Conservation (phyloP, 2,329 filamentous ascomycete genomes). For the Gliomastix tumulicola region DNA sequence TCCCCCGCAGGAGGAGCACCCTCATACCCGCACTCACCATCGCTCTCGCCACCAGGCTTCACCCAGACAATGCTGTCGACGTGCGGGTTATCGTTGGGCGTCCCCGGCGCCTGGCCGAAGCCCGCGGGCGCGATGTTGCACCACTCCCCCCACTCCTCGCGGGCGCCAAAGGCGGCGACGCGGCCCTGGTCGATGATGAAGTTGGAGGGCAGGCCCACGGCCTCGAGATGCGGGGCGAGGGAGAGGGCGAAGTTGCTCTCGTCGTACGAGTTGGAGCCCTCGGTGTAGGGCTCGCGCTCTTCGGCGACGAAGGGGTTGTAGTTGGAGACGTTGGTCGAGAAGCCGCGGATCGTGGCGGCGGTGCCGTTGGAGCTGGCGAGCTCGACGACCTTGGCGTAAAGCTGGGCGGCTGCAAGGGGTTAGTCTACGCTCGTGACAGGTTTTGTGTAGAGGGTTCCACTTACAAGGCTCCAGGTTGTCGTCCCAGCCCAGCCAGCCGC, state of each 20-base stretch:
- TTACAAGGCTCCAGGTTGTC: constrained; percentile 13
- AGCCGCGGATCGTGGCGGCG: constrained; percentile 29
- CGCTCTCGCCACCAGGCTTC: constrained; percentile 36
- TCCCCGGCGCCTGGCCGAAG: constrained; percentile 27
- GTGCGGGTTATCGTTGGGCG: constrained; percentile 25
- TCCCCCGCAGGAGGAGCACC: constrained; percentile 27
- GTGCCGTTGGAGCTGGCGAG: constrained; percentile 15
- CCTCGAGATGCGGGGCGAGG: constrained; percentile 26
- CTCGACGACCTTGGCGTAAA: constrained; percentile 29
- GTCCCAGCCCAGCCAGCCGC: constrained; percentile 35
- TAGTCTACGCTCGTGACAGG: neutral
- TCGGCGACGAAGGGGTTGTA: constrained; percentile 27
- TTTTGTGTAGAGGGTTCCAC: neutral
- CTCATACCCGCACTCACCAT: constrained; percentile 28
- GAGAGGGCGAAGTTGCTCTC: constrained; percentile 31
- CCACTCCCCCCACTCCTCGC: constrained; percentile 33
- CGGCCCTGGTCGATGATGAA: constrained; percentile 40
- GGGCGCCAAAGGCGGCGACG: constrained; percentile 24
- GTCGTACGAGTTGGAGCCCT: constrained; percentile 29
- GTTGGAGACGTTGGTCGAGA: constrained; percentile 37
- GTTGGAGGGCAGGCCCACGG: constrained; percentile 27
- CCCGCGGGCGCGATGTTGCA: constrained; percentile 33
- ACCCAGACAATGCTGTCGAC: constrained; percentile 36
- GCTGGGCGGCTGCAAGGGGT: constrained; percentile 21
- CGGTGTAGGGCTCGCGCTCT: constrained; percentile 29